Base-by-base conservation (phyloP, 176 grass and related monocot genomes). In the Urochloa ruziziensis region DNA sequence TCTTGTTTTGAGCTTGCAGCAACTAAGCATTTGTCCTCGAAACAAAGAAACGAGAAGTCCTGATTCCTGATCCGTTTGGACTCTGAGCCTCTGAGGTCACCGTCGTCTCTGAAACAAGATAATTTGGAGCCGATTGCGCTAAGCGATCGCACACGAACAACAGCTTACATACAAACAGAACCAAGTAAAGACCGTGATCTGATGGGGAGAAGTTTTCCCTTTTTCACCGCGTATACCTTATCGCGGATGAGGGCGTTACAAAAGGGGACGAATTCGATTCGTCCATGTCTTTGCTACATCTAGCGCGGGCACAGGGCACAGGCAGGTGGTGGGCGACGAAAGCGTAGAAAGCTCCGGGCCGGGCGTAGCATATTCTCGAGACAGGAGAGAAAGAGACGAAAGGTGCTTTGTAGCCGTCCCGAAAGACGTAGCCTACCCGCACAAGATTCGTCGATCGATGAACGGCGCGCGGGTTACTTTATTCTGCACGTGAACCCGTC, bases 401-500 rank as follows among this genome's bases (percentile, higher is more conserved):
- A 54, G 36, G 35, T 57, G 83, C 64, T 24, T 62, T 49, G 29
- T 13, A 62, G 29, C 46, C 74, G 21, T 37, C 29, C 25, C 47
- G 27, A 54, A 51, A 76, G 82, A 61, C 73, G 74, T 77, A 78
- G 62, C 52, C 39, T 70, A 61, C 29, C 29, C 0, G 74, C 53
- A n/a, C 66, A 71, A 72, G 83, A 79, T 85, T 79, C 74, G 53
- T 29, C 64, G 49, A 40, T 40, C 18, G 35, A 10, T 40, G 39
- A 9, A 40, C 39, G 6, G 37, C 30, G 29, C 19, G 7, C 3
- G 9, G 58, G 49, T 56, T 53, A n/a, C 30, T 28, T 77, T 57
- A 57, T 67, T 7, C 35, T 3, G 7, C 75, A 70, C 83, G 64
- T 69, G 65, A 59, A 35, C n/a, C 5, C 64, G 78, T 61, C 48